Evolutionary conservation across 2,329 filamentous ascomycete species (phyloP), one percentile per base, ranked within the genome.

Genomic region (Colletotrichum sp.): DNA sequence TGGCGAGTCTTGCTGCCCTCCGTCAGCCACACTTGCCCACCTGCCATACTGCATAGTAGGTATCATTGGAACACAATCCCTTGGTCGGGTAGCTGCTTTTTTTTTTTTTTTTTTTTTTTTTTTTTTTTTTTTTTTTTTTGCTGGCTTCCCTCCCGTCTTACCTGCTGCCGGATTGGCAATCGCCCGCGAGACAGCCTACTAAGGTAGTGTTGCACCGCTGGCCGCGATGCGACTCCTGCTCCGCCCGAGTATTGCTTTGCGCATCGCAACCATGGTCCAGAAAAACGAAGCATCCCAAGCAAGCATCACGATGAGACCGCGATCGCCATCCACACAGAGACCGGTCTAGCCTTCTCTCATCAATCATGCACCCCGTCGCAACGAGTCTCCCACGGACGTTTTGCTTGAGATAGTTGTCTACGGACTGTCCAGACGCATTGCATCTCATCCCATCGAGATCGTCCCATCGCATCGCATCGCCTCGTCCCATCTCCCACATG

Each of bases 271-370:
- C 16, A 34, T 10, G 57, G 30, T 16, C 4, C 18, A 70, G 26
- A 71, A 65, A 75, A 71, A 74, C 26, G 15, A 59, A 70, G 44
- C 70, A 69, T 72, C 70, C 70, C 70, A 44, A 44, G 39, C 39
- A 44, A 69, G 55, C 32, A 71, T 28, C 30, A 57, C 32, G 15
- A 26, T 28, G 66, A 69, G 49, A 44, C 66, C 44, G 67, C 8
- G 72, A 55, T 67, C 62, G 62, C 8, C 62, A 32, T 65, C 8
- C 62, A 44, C n/a, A 39, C 60, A 21, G 21, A 57, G 69, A 52
- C 44, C 34, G 67, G 55, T 34, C 39, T 30, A 39, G 62, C 21
- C 44, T 44, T 65, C n/a, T 44, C 49, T 39, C 52, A 18, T 28
- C 63, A n/a, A 64, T 44, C 70, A 59, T 72, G 63, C 18, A 36